These are phyloP conservation scores for Limonium bicolor DNA, from an alignment of 148 eudicot genomes.

Conservation along the genomic window DNA sequence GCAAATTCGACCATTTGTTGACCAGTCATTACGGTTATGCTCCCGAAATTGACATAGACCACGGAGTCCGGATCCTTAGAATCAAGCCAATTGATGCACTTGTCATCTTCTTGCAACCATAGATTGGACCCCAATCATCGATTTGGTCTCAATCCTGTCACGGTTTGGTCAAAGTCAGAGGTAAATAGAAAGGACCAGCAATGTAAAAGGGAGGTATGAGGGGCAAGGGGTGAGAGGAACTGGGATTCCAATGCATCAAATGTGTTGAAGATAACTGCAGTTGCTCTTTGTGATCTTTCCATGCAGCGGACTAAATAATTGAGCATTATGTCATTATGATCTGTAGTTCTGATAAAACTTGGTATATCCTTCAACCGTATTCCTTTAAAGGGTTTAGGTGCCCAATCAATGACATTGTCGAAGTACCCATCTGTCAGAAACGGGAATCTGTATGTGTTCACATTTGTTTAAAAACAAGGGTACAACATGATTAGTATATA, in stretches of 20 bases:
- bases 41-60: too few relatives aligned
- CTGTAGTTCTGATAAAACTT: slow-evolving; percentile 38
- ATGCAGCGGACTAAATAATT: slow-evolving; percentile 9
- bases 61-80: too few relatives aligned
- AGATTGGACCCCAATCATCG: slow-evolving; percentile 28
- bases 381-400: slow-evolving; percentile 17
- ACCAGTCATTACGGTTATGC: slow-evolving; percentile 19
- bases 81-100: slow-evolving; percentile 38
- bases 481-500: too few relatives aligned
- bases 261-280: slow-evolving; percentile 35
- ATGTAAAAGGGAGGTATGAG: slow-evolving; percentile 17
- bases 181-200: slow-evolving; percentile 27
- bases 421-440: slow-evolving; percentile 33
- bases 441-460: slow-evolving; percentile 38
- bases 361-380: too few relatives aligned
- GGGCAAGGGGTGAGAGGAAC: slow-evolving; percentile 14
- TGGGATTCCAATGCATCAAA: slow-evolving; percentile 32
- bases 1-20: slow-evolving; percentile 33
- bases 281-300: slow-evolving; percentile 12
- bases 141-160: slow-evolving; percentile 10
- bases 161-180: slow-evolving; percentile 11
- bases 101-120: slow-evolving; percentile 37
- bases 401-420: slow-evolving; percentile 28
- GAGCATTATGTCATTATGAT: slow-evolving; percentile 28
- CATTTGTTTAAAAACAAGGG: too few relatives aligned